Conservation (phyloP, 2,329 filamentous ascomycete genomes). For the Hypoxylon sp. region DNA sequence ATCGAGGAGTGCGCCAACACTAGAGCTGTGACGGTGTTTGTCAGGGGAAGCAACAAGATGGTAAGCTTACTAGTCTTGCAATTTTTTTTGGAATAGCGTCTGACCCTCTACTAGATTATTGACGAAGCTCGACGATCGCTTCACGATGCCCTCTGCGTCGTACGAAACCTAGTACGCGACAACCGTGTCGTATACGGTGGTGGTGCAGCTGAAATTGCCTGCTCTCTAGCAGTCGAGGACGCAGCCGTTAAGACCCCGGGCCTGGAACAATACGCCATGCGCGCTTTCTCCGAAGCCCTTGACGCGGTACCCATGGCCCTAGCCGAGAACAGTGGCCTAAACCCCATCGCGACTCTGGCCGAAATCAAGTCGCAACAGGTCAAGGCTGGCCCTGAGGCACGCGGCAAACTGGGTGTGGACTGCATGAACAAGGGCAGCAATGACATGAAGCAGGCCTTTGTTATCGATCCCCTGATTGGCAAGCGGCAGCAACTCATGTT, state of each 20-base stretch:
- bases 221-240: constrained; percentile 95
- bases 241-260: constrained; percentile 94
- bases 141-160: constrained; percentile 97
- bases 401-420: constrained; percentile 86
- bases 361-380: constrained; percentile 97
- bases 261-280: constrained; percentile 99
- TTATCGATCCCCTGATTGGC: constrained; percentile 97
- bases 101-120: constrained; percentile 78
- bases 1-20: constrained; percentile 99
- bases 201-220: constrained; percentile 96
- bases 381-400: constrained; percentile 69
- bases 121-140: constrained; percentile 98
- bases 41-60: constrained; percentile 99
- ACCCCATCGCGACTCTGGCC: constrained; percentile 94
- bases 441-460: constrained; percentile 97
- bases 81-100: constrained; percentile 21
- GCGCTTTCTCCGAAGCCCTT: constrained; percentile 94
- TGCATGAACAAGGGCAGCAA: constrained; percentile 97
- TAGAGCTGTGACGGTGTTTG: constrained; percentile 94
- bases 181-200: constrained; percentile 98
- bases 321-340: constrained; percentile 96
- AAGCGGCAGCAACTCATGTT: constrained; percentile 98
- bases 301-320: constrained; percentile 95
- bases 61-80: constrained; percentile 61
- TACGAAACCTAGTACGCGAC: constrained; percentile 94